phyloP scores from a whole-genome alignment of 148 eudicot genomes.

The Talinum fruticosum region DNA sequence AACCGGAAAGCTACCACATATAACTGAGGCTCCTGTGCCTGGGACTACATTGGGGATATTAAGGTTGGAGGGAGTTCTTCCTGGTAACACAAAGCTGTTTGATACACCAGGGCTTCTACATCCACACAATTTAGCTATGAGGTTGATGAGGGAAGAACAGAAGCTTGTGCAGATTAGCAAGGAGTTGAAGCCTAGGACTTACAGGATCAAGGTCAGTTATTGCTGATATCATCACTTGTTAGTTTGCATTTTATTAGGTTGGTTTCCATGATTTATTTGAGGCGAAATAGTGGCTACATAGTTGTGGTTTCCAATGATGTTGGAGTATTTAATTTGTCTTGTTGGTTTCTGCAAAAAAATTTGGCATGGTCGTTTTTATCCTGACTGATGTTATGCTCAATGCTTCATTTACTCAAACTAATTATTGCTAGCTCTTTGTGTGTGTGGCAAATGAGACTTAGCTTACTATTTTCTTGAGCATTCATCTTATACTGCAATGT shows the following conservation, averaged over 20 bases:
- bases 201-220: conserved; percentile 71
- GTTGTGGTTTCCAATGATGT: neutral
- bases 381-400: neutral
- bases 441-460: neutral
- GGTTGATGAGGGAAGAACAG: conserved; percentile 87
- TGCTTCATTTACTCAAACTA: neutral
- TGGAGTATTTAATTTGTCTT: neutral
- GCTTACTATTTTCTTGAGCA: neutral
- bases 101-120: conserved; percentile 96
- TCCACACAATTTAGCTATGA: conserved; percentile 73
- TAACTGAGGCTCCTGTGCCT: conserved; percentile 93
- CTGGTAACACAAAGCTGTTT: conserved; percentile 75
- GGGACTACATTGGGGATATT: conserved; percentile 95
- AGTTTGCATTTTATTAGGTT: neutral
- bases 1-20: conserved; percentile 46
- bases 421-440: neutral
- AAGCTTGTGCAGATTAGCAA: conserved; percentile 70
- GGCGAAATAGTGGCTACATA: neutral
- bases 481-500: neutral
- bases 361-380: neutral
- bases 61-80: conserved; percentile 77
- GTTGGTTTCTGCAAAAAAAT: neutral
- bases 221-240: neutral
- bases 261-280: neutral
- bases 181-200: conserved; percentile 94